A percentile compares a stretch with the other conserved stretches of the same genome.
Evolutionary conservation across 2,329 filamentous ascomycete species (phyloP).

Genomic region (Ceratocystis destructans): DNA sequence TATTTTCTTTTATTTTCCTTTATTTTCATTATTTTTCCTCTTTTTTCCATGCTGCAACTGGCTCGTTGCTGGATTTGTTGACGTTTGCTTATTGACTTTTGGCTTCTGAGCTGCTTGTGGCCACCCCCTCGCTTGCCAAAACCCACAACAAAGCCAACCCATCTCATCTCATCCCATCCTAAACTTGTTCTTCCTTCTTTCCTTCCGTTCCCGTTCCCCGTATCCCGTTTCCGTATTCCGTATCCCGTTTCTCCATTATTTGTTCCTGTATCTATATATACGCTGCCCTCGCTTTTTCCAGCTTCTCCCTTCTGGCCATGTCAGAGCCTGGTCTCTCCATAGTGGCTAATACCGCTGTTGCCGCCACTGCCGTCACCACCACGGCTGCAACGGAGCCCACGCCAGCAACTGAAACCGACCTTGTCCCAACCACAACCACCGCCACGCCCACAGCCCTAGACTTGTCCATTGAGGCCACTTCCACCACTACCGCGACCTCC

Average conservation of each 20-base stretch:
- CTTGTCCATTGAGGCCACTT: conserved; percentile 21
- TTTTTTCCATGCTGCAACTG: not conserved
- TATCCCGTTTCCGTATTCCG: not conserved
- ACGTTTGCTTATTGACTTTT: not conserved
- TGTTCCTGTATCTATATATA: not conserved
- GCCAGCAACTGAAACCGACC: not conserved
- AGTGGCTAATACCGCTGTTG: not conserved
- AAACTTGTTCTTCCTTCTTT: too few species aligned
- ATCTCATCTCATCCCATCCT: not conserved
- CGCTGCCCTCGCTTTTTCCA: not conserved
- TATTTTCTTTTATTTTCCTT: not conserved
- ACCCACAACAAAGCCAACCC: not conserved
- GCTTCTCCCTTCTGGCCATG: not conserved
- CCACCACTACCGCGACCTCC: conserved; percentile 27
- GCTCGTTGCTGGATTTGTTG: not conserved
- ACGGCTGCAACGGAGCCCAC: not conserved
- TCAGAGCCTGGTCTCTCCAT: not conserved
- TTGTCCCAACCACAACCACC: conserved; percentile 24
- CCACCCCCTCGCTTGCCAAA: too few species aligned
- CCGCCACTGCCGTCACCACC: not conserved
- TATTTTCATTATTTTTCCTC: not conserved
- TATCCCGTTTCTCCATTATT: not conserved
- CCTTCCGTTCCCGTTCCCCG: too few species aligned
- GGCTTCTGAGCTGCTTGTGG: not conserved
- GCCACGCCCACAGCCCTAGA: conserved; percentile 24